Conservation (phyloP, 2,329 filamentous ascomycete species). For the Penicillium griseofulvum region DNA sequence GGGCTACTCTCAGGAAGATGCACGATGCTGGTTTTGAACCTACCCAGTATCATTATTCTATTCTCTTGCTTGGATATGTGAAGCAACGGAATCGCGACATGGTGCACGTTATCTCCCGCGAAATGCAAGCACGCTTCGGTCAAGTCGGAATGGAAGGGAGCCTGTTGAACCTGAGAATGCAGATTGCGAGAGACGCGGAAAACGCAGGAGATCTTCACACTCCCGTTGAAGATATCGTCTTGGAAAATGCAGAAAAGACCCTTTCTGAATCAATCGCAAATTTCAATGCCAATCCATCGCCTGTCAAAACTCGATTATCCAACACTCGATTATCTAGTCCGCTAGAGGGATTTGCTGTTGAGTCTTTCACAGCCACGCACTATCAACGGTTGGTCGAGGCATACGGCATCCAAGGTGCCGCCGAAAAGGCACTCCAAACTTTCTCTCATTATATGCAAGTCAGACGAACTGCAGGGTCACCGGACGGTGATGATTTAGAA, state of each 20-base stretch:
- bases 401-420: slow-evolving; percentile 49
- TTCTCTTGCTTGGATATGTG: slow-evolving; percentile 52
- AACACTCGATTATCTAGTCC: slow-evolving; percentile 16
- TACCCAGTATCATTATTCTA: slow-evolving; percentile 47
- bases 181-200: slow-evolving; percentile 36
- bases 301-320: slow-evolving; percentile 43
- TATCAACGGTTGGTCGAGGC: slow-evolving; percentile 57
- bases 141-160: slow-evolving; percentile 33
- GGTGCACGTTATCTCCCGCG: slow-evolving; percentile 52
- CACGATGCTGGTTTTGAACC: slow-evolving; percentile 39
- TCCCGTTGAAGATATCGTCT: slow-evolving; percentile 18
- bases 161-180: slow-evolving; percentile 36
- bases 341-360: slow-evolving; percentile 34
- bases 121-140: slow-evolving; percentile 39
- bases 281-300: slow-evolving; percentile 41
- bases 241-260: slow-evolving; percentile 37
- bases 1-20: slow-evolving; percentile 48
- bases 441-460: slow-evolving; percentile 51
- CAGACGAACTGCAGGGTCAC: slow-evolving; percentile 8
- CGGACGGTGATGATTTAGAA: slow-evolving; percentile 19
- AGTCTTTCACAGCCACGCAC: slow-evolving; percentile 51
- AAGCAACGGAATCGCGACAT: slow-evolving; percentile 47
- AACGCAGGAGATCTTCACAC: slow-evolving; percentile 13
- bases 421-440: slow-evolving; percentile 53
- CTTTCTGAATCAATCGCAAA: slow-evolving; percentile 40